Evolutionary conservation across 768 basidiomycete species (phyloP), one percentile per base, ranked within the genome.

Genomic region (Baorangia bicolor): DNA sequence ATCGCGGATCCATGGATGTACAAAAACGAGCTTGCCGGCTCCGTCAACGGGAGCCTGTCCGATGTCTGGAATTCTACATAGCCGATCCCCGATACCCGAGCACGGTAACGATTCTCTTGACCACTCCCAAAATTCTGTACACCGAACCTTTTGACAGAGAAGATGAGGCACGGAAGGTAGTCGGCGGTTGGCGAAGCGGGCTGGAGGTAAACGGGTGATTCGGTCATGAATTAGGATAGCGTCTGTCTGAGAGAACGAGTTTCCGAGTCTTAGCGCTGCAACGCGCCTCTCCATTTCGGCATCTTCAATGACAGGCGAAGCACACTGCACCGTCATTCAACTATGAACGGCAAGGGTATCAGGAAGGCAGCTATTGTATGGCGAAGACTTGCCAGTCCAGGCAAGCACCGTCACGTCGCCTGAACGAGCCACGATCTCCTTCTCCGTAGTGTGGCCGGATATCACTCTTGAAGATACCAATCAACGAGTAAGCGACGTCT

Each of bases 341-440:
- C 14, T 37, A 12, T 56, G 56, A 8, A 50, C 42, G 1, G 23
- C 21, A 21, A 61, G 38, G 13, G 51, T 28, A 12, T 11, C 34
- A 0, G 60, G 59, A 25, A 61, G 50, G 23, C 60, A 61, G 11
- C 58, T 62, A 12, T 62, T 62, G 25, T 62, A 62, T 13, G 30
- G 8, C 1, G 56, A 62, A 3, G 60, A 38, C 18, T 43, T 27
- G 16, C 60, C 60, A 2, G 33, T n/a, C 61, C 61, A 62, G n/a
- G 28, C 39, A 39, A 63, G 47, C 6, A 59, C 61, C 0, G 50
- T 52, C 21, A 54, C 39, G 0, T 55, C 60, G 1, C 56, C 53
- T 2, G 41, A 51, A 16, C 61, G 61, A 4, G 42, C 12, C 12
- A 63, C 37, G 4, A 63, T 55, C 18, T 58, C 56, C 2, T 41